phyloP scores from a whole-genome alignment of 495 filamentous ascomycete species.

The Xylaria castorea region DNA sequence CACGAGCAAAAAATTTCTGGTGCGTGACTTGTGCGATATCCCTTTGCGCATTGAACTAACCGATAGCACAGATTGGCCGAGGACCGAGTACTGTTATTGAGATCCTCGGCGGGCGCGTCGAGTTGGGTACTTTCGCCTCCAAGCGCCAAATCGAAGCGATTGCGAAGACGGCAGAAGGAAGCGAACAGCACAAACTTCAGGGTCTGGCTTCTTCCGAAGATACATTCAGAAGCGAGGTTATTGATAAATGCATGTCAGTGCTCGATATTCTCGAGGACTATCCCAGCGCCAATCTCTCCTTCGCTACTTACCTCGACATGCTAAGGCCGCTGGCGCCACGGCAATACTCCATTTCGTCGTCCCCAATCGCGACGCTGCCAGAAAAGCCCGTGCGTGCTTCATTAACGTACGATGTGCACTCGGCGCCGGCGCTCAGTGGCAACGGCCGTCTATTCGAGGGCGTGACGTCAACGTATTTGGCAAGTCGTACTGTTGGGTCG shows the following conservation, averaged over 20 bases:
- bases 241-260: constrained; percentile 60
- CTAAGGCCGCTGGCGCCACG: constrained; percentile 69
- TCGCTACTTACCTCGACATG: constrained; percentile 66
- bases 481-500: constrained; percentile 52
- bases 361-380: constrained; percentile 51
- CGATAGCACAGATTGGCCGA: constrained; percentile 31
- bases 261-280: constrained; percentile 67
- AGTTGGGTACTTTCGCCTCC: constrained; percentile 69
- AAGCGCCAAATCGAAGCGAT: constrained; percentile 39
- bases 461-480: constrained; percentile 61
- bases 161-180: constrained; percentile 31
- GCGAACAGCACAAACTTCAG: constrained; percentile 29
- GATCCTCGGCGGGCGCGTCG: constrained; percentile 67
- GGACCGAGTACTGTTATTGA: constrained; percentile 56
- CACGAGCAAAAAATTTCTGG: constrained; percentile 38
- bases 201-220: constrained; percentile 32
- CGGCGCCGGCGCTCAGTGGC: constrained; percentile 42
- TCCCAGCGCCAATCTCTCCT: constrained; percentile 48
- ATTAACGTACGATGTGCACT: constrained; percentile 62
- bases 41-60: constrained; percentile 11
- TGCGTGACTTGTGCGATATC: constrained; percentile 14
- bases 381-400: constrained; percentile 54
- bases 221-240: constrained; percentile 32
- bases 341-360: constrained; percentile 71
- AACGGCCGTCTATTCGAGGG: constrained; percentile 52